Base-by-base conservation (phyloP, 1,284 basidiomycete genomes). In the Caloboletus firmus region DNA sequence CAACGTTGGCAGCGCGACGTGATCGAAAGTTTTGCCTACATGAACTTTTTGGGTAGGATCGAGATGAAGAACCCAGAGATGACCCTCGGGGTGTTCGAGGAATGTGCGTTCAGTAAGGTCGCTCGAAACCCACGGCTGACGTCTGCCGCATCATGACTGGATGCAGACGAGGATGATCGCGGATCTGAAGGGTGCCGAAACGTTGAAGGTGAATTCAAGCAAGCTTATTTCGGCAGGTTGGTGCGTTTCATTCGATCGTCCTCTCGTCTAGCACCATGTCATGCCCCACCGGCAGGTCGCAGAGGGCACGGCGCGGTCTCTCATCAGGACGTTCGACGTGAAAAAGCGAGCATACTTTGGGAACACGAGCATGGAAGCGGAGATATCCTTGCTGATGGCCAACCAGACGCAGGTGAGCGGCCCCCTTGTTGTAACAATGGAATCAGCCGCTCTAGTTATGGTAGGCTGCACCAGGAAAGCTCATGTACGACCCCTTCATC, bases 311-410 rank as follows among this genome's bases (percentile, higher is more conserved):
- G 91, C 91, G 0, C 82, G 93, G 12, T 67, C 78, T 2, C 75
- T 95, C 30, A 78, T 93, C 44, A 71, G 73, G 34, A 82, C 75
- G 48, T 93, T 93, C 58, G 85, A 95, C 61, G 88, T 99, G 52
- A 98, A 98, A 72, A 93, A 93, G 66, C 82, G 97, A 8, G 76
- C 77, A 15, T 97, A 93, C 69, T 98, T 87, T 68, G 96, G 97
- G 10, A 99, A 97, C 63, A 99, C 97, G 0, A 93, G 91, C 62
- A 99, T 99, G 97, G 95, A 98, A 64, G 85, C 95, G 1, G 94
- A 98, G 67, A 89, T 98, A 59, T 95, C 93, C 2, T 76, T 99
- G 41, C 72, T 98, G 35, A 97, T 98, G 93, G 95, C 95, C 8
- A 95, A 95, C 62, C 97, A 99, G 73, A 88, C 95, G 0, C 75